Percentiles rank a stretch among this genome's conserved stretches.
Evolutionary conservation across 805 yeast genomes (phyloP).

Genomic region (Ogataea paraovalis): DNA sequence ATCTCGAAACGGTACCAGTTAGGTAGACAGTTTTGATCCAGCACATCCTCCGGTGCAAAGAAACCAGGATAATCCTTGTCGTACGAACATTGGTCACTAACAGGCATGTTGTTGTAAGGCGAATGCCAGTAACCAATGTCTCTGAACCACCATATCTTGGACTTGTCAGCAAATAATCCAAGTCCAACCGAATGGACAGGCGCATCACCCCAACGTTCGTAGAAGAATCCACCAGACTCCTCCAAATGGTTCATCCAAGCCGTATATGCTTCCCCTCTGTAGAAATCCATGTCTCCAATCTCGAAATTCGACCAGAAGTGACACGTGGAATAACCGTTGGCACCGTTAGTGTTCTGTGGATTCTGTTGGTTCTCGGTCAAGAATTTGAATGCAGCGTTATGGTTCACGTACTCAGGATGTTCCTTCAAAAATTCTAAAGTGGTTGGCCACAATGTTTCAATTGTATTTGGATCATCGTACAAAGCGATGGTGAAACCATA

Average conservation of each 20-base stretch:
- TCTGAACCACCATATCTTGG: slow-evolving; percentile 47
- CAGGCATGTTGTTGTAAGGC: slow-evolving; percentile 46
- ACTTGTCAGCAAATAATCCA: slow-evolving; percentile 42
- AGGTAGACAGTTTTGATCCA: slow-evolving; percentile 64
- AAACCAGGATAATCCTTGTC: slow-evolving; percentile 17
- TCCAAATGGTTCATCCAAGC: slow-evolving; percentile 66
- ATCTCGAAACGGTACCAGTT: slow-evolving; percentile 52
- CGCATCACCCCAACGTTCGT: slow-evolving; percentile 61
- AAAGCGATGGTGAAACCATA: slow-evolving; percentile 76
- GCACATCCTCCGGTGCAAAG: slow-evolving; percentile 30
- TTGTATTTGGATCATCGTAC: slow-evolving; percentile 60
- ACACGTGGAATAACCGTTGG: slow-evolving; percentile 67
- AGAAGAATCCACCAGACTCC: slow-evolving; percentile 73
- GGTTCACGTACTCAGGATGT: slow-evolving; percentile 53
- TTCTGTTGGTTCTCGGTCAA: slow-evolving; percentile 66
- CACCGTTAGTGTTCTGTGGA: slow-evolving; percentile 40
- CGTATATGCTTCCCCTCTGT: slow-evolving; percentile 63
- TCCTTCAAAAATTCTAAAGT: slow-evolving; percentile 59
- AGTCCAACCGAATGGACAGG: slow-evolving; percentile 49
- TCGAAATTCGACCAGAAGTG: slow-evolving; percentile 89
- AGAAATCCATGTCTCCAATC: slow-evolving; percentile 68
- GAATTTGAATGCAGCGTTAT: slow-evolving; percentile 63
- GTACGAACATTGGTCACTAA: slow-evolving; percentile 20
- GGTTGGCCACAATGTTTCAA: slow-evolving; percentile 72
- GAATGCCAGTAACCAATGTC: slow-evolving; percentile 48